These are phyloP conservation scores for Venturia carpophila DNA, from an alignment of 2,329 filamentous ascomycete species.

Conservation along the genomic window DNA sequence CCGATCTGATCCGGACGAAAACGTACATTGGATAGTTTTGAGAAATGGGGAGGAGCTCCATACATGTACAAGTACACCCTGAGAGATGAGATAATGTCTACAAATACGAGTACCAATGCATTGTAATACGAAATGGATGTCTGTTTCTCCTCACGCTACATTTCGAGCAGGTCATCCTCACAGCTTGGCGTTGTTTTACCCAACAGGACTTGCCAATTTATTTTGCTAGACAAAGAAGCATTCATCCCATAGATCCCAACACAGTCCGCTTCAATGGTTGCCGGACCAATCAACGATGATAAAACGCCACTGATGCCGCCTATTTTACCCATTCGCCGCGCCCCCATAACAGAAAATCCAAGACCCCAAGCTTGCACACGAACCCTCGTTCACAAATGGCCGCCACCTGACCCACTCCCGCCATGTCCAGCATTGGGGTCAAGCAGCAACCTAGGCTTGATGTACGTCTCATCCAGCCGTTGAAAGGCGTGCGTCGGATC, in stretches of 20 bases:
- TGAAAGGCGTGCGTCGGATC: slow-evolving; percentile 86
- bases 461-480: slow-evolving; percentile 90
- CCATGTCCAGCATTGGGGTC: slow-evolving; percentile 45
- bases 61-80: too few relatives aligned
- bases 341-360: neutral
- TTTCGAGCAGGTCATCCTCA: too few relatives aligned
- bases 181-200: too few relatives aligned
- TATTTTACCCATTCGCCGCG: neutral
- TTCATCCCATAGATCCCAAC: neutral
- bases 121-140: neutral
- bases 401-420: neutral
- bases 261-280: neutral
- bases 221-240: too few relatives aligned
- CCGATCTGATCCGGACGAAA: too few relatives aligned
- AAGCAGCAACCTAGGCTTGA: slow-evolving; percentile 82
- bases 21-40: too few relatives aligned
- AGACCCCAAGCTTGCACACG: neutral
- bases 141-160: neutral
- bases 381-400: neutral
- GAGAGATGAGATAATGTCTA: too few relatives aligned
- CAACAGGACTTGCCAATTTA: too few relatives aligned
- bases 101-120: neutral
- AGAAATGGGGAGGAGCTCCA: too few relatives aligned
- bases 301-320: neutral
- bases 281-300: neutral